Conservation (phyloP, 345 rosid genomes). For the Salix udensis region DNA sequence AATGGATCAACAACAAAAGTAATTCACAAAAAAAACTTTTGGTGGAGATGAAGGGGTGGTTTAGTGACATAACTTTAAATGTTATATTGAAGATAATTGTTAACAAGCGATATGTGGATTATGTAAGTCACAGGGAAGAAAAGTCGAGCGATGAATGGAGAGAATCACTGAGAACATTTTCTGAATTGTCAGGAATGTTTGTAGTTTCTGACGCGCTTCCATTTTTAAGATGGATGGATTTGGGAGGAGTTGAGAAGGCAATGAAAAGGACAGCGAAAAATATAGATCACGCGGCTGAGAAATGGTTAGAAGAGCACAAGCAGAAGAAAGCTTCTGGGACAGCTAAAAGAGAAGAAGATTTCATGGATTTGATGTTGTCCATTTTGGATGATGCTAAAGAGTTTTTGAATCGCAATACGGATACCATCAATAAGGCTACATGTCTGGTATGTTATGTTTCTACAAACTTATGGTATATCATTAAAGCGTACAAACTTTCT, state of each 20-base stretch:
- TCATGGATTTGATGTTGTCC: conserved; percentile 33
- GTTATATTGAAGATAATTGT: conserved; percentile 23
- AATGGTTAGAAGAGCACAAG: conserved; percentile 43
- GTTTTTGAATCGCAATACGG: conserved; percentile 10
- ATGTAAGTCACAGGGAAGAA: not conserved
- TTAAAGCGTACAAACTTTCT: no score
- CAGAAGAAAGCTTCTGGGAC: conserved; percentile 3
- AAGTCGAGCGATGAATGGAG: not conserved
- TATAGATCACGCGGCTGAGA: conserved; percentile 19
- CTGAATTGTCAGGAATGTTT: conserved; percentile 17
- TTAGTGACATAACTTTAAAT: conserved; percentile 29
- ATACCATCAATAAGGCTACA: conserved; percentile 30
- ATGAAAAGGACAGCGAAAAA: conserved; percentile 26
- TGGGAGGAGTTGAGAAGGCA: conserved; percentile 25
- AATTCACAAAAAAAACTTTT: not conserved
- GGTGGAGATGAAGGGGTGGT: conserved; percentile 36
- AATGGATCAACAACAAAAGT: not conserved
- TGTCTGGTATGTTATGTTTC: conserved; percentile 16
- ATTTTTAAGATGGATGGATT: conserved; percentile 34
- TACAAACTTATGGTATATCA: no score
- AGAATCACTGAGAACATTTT: conserved; percentile 14
- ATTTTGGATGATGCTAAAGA: conserved; percentile 5
- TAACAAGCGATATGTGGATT: conserved; percentile 21
- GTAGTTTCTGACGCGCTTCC: conserved; percentile 30
- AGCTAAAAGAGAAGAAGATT: conserved; percentile 12